phyloP scores from a whole-genome alignment of 2,329 filamentous ascomycete genomes.

The Trichoderma endophyticum region DNA sequence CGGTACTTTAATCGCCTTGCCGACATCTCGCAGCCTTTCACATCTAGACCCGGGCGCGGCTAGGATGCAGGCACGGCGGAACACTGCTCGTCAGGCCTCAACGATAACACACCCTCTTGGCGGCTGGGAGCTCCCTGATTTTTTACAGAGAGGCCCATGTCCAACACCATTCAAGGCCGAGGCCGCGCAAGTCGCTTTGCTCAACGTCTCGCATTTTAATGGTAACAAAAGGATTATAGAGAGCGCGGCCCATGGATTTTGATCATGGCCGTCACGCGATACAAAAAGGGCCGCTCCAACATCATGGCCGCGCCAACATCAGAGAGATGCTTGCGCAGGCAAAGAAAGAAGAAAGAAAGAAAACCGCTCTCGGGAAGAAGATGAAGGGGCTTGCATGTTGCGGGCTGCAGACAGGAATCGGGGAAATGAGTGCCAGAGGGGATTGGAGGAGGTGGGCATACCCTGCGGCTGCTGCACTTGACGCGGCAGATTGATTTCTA shows the following conservation, averaged over 20 bases:
- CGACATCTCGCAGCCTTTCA: conserved; percentile 12
- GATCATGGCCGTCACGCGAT: conserved; percentile 19
- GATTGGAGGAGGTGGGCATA: conserved; percentile 29
- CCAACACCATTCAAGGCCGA: conserved; percentile 10
- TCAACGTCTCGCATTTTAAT: conserved; percentile 20
- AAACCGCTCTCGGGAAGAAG: not conserved
- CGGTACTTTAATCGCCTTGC: conserved; percentile 19
- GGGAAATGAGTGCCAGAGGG: conserved; percentile 26
- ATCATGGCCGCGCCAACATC: conserved; percentile 12
- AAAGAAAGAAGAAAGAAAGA: not conserved
- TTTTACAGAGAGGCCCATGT: conserved; percentile 19
- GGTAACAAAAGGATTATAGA: conserved; percentile 13
- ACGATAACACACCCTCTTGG: conserved; percentile 8
- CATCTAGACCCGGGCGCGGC: conserved; percentile 14
- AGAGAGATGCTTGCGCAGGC: not conserved
- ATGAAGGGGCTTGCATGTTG: not conserved
- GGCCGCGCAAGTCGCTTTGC: conserved; percentile 18
- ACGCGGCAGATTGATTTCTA: conserved; percentile 25
- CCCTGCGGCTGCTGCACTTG: conserved; percentile 30
- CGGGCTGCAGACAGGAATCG: conserved; percentile 18
- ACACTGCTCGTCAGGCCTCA: not conserved
- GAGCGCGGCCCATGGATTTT: conserved; percentile 13
- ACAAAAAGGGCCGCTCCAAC: conserved; percentile 16
- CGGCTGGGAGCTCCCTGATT: conserved; percentile 16
- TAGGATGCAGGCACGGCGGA: conserved; percentile 15